phyloP scores from a whole-genome alignment of 352 stramenopile species.

The Phytophthora sojae region DNA sequence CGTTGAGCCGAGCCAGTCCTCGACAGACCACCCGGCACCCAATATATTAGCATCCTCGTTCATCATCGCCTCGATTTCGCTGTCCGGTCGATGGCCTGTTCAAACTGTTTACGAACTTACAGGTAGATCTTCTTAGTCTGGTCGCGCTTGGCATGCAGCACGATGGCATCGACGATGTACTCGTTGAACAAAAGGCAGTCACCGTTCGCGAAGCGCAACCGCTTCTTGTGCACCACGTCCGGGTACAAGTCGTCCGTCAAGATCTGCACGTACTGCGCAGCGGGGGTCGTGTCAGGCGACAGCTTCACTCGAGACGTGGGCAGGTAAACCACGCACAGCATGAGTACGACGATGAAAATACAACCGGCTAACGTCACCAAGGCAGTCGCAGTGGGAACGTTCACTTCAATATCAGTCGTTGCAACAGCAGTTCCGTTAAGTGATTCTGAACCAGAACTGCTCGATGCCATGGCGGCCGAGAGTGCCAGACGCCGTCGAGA shows the following conservation, averaged over 20 bases:
- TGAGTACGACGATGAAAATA: slow-evolving; percentile 59
- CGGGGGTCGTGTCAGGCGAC: slow-evolving; percentile 66
- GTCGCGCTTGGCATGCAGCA: slow-evolving; percentile 66
- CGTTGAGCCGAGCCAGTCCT: too few relatives aligned
- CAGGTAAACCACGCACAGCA: slow-evolving; percentile 61
- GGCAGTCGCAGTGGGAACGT: slow-evolving; percentile 50
- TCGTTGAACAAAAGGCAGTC: slow-evolving; percentile 75
- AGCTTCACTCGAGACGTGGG: slow-evolving; percentile 64
- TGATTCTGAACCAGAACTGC: slow-evolving; percentile 25
- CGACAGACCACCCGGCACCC: too few relatives aligned
- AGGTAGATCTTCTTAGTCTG: slow-evolving; percentile 71
- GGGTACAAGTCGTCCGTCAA: slow-evolving; percentile 78
- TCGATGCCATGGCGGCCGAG: slow-evolving; percentile 21
- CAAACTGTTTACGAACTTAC: slow-evolving; percentile 23
- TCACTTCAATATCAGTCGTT: slow-evolving; percentile 61
- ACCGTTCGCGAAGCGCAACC: slow-evolving; percentile 66
- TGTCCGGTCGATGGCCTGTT: too few relatives aligned
- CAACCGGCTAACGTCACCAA: slow-evolving; percentile 60
- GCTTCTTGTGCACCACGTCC: slow-evolving; percentile 77
- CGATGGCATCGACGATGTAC: slow-evolving; percentile 70
- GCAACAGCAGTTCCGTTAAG: slow-evolving; percentile 10
- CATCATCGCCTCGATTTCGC: too few relatives aligned
- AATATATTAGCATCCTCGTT: too few relatives aligned
- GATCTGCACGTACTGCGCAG: slow-evolving; percentile 74
- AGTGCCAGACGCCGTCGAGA: slow-evolving; percentile 33